Evolutionary conservation across 495 filamentous ascomycete species (phyloP).

Genomic region (Poronia punctata): DNA sequence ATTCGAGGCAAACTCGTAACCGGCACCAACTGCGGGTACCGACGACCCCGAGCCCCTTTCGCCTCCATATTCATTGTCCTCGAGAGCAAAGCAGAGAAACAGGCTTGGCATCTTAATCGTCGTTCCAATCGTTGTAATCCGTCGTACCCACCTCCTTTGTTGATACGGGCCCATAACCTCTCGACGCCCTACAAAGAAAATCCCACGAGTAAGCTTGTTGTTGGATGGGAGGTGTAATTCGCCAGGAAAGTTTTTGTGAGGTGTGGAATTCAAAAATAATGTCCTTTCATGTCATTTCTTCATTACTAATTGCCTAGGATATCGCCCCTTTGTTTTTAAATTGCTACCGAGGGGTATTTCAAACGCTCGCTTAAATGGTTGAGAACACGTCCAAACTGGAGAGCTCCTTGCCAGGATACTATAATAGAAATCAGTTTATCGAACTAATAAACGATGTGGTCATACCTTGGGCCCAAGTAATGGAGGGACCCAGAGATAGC

Average conservation of each 20-base stretch:
- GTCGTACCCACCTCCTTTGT: slow-evolving; percentile 17
- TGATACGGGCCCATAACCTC: not conserved
- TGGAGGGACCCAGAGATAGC: not conserved
- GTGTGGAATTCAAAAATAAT: too few relatives aligned
- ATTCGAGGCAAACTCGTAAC: not conserved
- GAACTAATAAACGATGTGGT: too few relatives aligned
- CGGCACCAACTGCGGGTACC: not conserved
- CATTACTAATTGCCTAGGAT: too few relatives aligned
- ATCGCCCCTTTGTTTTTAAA: too few relatives aligned
- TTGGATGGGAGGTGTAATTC: too few relatives aligned
- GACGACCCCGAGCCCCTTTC: slow-evolving; percentile 1
- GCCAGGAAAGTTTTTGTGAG: too few relatives aligned
- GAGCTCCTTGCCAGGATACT: slow-evolving; percentile 22
- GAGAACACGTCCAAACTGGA: slow-evolving; percentile 21
- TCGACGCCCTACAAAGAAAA: slow-evolving; percentile 1
- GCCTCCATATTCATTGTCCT: slow-evolving; percentile 17
- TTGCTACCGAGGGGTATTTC: not conserved
- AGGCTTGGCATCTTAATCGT: not conserved
- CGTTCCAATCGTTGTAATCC: too few relatives aligned
- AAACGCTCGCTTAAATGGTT: slow-evolving; percentile 15
- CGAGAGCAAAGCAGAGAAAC: too few relatives aligned
- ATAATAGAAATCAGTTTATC: not conserved
- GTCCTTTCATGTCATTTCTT: too few relatives aligned
- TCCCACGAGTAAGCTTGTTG: too few relatives aligned
- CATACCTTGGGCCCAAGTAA: not conserved